These are phyloP conservation scores for Pulicaria dysenterica DNA, from an alignment of 129 eudicot genomes.

Conservation along the genomic window DNA sequence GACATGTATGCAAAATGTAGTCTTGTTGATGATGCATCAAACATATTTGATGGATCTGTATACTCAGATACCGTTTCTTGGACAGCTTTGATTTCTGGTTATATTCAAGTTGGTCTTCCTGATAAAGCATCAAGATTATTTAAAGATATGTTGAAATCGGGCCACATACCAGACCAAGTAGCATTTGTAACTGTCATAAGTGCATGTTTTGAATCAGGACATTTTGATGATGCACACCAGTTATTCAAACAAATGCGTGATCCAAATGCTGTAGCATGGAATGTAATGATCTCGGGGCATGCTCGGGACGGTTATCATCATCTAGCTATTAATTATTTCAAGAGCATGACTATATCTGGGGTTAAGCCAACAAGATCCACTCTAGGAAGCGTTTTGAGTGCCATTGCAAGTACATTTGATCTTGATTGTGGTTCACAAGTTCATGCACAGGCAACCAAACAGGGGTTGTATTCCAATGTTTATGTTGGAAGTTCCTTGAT, in stretches of 20 bases:
- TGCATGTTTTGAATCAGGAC: constrained; percentile 64
- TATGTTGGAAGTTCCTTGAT: constrained; percentile 89
- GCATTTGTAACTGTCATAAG: constrained; percentile 69
- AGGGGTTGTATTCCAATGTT: constrained; percentile 76
- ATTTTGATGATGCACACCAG: constrained; percentile 62
- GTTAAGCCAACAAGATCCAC: constrained; percentile 76
- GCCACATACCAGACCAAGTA: constrained; percentile 76
- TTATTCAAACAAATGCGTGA: constrained; percentile 57
- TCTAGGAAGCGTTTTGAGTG: constrained; percentile 84
- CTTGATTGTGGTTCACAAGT: constrained; percentile 65
- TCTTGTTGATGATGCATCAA: constrained; percentile 50
- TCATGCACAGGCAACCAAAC: constrained; percentile 77
- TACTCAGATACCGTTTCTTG: constrained; percentile 72
- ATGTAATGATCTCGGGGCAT: constrained; percentile 93
- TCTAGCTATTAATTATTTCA: constrained; percentile 56
- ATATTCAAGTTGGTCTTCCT: constrained; percentile 56
- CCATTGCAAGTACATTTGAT: constrained; percentile 62
- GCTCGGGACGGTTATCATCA: constrained; percentile 56
- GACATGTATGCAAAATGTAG: constrained; percentile 83
- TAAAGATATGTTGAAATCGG: constrained; percentile 59
- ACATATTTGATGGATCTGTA: constrained; percentile 50
- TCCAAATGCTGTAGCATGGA: constrained; percentile 84
- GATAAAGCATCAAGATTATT: constrained; percentile 60
- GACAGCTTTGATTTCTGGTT: constrained; percentile 83
- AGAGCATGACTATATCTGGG: constrained; percentile 55